Base-by-base conservation (phyloP, 2,329 filamentous ascomycete species). In the Exserohilum turcica region DNA sequence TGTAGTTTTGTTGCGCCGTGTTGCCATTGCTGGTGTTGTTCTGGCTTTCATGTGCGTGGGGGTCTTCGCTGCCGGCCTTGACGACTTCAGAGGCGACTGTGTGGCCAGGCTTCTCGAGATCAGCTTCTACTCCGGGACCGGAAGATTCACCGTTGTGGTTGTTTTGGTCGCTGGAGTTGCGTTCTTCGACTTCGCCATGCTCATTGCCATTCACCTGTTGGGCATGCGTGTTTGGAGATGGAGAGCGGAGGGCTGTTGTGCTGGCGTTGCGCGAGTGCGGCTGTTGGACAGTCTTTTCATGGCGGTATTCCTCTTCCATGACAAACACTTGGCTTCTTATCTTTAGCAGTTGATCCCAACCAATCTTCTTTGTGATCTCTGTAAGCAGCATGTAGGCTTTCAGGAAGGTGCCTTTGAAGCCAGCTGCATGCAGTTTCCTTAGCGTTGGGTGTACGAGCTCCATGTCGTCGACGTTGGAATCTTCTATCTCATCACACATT, bases 251-350 rank as follows among this genome's bases (percentile, higher is more conserved):
- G 43, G 86, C 89, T 62, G 92, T 88, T 38, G 88, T 90, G 78
- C 91, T 94, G 43, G 92, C 84, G 71, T 89, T 92, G 38, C 89
- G 85, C 66, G 86, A 87, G 59, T 70, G 60, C 15, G 63, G 51
- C 43, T 49, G 44, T 36, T 60, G 54, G 36, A 60, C 54, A 76
- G 74, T 54, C 75, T 90, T 91, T 77, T 97, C 94, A 51, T 88
- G 89, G 43, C 94, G 86, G 72, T 99, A 99, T 74, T 99, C 94
- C 70, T 99, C 94, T 74, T 99, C 94, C 94, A 99, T 99, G 43
- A 99, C 94, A 66, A 99, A 99, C 1, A 99, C 94, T 59, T 93
- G 92, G 78, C 93, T 97, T 63, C 94, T 85, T 67, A 95, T 96
- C 75, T 91, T 95, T 45, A 99, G 80, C 18, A 99, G 82, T 71